Evolutionary conservation across 2,329 filamentous ascomycete genomes (phyloP).

Genomic region (Tricladium varicosporioides): DNA sequence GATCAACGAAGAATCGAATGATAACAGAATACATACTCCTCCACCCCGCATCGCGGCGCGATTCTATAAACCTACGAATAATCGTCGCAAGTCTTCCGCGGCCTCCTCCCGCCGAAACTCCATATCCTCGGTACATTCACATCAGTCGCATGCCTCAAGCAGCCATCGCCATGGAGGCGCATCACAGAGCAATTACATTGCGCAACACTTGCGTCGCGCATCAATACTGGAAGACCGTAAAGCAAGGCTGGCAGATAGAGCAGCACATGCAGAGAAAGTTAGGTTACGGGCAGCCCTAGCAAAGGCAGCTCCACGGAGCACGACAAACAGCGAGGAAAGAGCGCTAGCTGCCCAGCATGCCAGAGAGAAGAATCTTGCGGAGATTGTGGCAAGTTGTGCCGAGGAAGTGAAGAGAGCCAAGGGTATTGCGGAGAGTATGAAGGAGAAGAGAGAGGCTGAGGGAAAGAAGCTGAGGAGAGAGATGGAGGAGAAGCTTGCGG

Average conservation of each 20-base stretch:
- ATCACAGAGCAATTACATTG: constrained; percentile 72
- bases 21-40: constrained; percentile 51
- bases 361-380: constrained; percentile 75
- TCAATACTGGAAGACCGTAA: constrained; percentile 80
- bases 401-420: constrained; percentile 65
- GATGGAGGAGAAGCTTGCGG: constrained; percentile 77
- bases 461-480: constrained; percentile 66
- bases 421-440: constrained; percentile 14
- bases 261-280: constrained; percentile 81
- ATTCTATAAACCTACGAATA: constrained; percentile 67
- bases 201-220: constrained; percentile 75
- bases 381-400: constrained; percentile 77
- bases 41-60: constrained; percentile 76
- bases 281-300: constrained; percentile 71
- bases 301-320: constrained; percentile 65
- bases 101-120: constrained; percentile 79
- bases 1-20: constrained; percentile 31
- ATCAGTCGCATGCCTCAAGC: constrained; percentile 35
- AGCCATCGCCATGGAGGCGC: constrained; percentile 42
- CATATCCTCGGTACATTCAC: constrained; percentile 67
- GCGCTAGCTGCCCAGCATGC: constrained; percentile 76
- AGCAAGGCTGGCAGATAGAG: constrained; percentile 74
- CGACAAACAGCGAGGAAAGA: constrained; percentile 68
- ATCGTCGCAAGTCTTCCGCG: constrained; percentile 71
- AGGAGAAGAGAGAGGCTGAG: constrained; percentile 58